These are phyloP conservation scores for Pleomassaria siparia DNA, from an alignment of 2,329 filamentous ascomycete species.

Conservation along the genomic window DNA sequence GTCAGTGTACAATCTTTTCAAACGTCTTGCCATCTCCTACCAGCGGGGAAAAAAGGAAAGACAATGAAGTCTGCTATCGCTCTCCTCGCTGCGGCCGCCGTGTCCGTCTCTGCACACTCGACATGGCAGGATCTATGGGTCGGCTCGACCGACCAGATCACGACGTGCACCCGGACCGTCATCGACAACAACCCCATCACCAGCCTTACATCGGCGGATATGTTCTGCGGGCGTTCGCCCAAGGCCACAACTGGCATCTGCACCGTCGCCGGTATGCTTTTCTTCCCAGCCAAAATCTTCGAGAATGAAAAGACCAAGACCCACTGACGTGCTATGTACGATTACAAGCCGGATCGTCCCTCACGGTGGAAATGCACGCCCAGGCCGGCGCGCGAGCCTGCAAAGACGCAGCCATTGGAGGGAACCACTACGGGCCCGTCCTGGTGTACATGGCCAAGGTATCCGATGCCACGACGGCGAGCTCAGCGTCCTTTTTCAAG, in stretches of 20 bases:
- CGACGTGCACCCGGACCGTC: constrained; percentile 34
- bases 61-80: constrained; percentile 37
- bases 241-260: constrained; percentile 28
- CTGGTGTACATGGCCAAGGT: constrained; percentile 44
- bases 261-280: constrained; percentile 35
- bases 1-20: background rate
- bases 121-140: constrained; percentile 45
- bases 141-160: constrained; percentile 33
- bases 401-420: constrained; percentile 38
- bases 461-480: constrained; percentile 35
- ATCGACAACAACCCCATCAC: constrained; percentile 39
- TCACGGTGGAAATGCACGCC: constrained; percentile 43
- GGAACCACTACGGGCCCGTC: constrained; percentile 43
- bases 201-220: constrained; percentile 31
- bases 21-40: background rate
- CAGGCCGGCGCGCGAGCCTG: constrained; percentile 37
- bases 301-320: background rate
- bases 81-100: constrained; percentile 36
- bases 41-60: background rate
- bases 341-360: constrained; percentile 30
- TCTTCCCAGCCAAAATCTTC: background rate
- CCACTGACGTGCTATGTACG: constrained; percentile 20
- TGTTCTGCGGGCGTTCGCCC: constrained; percentile 41
- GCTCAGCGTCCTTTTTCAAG: constrained; percentile 39
- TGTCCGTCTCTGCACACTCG: constrained; percentile 39